Evolutionary conservation across 2,329 filamentous ascomycete species (phyloP).

Genomic region (Trichoderma atroviride): DNA sequence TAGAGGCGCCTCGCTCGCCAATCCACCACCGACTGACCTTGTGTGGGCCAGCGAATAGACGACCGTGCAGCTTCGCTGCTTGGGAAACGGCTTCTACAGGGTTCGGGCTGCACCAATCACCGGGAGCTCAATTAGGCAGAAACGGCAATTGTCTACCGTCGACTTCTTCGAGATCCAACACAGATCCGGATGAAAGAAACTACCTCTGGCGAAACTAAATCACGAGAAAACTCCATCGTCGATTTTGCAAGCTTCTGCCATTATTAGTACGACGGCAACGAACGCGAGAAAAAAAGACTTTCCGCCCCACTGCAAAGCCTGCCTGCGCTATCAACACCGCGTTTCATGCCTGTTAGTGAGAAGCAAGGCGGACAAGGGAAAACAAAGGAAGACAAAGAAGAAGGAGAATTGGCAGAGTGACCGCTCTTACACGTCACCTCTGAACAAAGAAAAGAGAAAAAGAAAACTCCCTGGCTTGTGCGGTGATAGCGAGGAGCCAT

Average conservation of each 20-base stretch:
- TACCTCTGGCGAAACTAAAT: slow-evolving; percentile 18
- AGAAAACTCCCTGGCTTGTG: slow-evolving; percentile 22
- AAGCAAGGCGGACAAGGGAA: slow-evolving; percentile 16
- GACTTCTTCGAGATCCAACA: background rate
- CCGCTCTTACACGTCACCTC: slow-evolving; percentile 10
- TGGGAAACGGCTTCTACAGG: slow-evolving; percentile 14
- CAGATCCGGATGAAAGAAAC: slow-evolving; percentile 1
- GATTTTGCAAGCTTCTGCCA: slow-evolving; percentile 31
- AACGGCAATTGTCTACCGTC: slow-evolving; percentile 19
- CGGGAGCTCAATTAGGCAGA: slow-evolving; percentile 27
- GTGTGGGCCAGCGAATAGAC: slow-evolving; percentile 25
- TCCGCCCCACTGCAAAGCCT: slow-evolving; percentile 27
- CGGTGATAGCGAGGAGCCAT: slow-evolving; percentile 20
- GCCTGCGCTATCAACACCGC: background rate
- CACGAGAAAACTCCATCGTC: slow-evolving; percentile 12
- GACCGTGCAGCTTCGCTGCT: slow-evolving; percentile 1
- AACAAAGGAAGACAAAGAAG: slow-evolving; percentile 24
- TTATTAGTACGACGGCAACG: slow-evolving; percentile 39
- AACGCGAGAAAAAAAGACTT: slow-evolving; percentile 32
- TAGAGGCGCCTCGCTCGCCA: slow-evolving; percentile 28
- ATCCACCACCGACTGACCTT: slow-evolving; percentile 27
- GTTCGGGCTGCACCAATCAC: slow-evolving; percentile 7
- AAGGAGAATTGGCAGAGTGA: background rate
- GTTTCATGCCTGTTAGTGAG: slow-evolving; percentile 19
- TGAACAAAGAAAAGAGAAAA: slow-evolving; percentile 13